Percentiles rank a stretch among this genome's conserved stretches.
Evolutionary conservation across 495 filamentous ascomycete species (phyloP).

Genomic region (Xylaria flabelliformis): DNA sequence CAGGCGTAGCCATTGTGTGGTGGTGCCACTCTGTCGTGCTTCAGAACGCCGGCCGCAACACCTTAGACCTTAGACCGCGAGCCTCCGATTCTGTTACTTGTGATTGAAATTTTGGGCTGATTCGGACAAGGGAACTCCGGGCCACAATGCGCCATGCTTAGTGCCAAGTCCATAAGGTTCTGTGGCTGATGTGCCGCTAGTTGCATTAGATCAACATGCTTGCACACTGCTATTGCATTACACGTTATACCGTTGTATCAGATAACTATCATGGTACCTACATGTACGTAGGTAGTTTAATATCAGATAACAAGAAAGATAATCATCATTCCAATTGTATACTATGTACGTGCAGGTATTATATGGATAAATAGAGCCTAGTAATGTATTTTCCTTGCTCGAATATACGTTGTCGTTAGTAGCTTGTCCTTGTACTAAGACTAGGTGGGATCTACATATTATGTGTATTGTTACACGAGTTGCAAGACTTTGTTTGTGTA

Average conservation of each 20-base stretch:
- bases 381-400: background rate
- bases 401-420: background rate
- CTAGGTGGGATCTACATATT: background rate
- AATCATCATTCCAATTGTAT: background rate
- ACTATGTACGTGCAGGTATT: no score
- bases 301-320: background rate
- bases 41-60: slow-evolving; percentile 8
- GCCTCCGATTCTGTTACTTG: slow-evolving; percentile 9
- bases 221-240: background rate
- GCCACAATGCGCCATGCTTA: slow-evolving; percentile 2
- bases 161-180: background rate
- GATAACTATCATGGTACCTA: background rate
- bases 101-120: slow-evolving; percentile 39
- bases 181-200: background rate
- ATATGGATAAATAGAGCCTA: background rate
- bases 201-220: background rate
- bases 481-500: background rate
- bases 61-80: slow-evolving; percentile 19
- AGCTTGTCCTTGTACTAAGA: background rate
- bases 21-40: slow-evolving; percentile 1
- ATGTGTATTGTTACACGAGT: background rate
- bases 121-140: slow-evolving; percentile 37
- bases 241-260: background rate
- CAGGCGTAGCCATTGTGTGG: slow-evolving; percentile 49
- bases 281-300: background rate